Base-by-base conservation (phyloP, 2,329 filamentous ascomycete genomes). In the Cyclaneusma minus region DNA sequence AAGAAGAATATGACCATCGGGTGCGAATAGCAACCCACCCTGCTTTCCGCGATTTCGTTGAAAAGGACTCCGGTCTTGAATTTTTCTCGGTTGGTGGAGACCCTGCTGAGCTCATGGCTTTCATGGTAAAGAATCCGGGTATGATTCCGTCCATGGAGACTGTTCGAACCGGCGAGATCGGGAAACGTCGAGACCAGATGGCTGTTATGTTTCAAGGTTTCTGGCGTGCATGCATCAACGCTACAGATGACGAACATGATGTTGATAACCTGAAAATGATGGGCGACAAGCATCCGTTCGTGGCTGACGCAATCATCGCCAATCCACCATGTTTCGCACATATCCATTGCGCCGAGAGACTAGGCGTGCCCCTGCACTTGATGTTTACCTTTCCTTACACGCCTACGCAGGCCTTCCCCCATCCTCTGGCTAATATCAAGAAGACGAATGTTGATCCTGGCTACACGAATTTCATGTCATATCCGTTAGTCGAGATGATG, bases 351-450 rank as follows among this genome's bases (percentile, higher is more conserved):
- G 81, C 81, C 1, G 79, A 89, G 49, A 70, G 76, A 14, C 48
- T 89, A 13, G 79, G 79, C 0, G 68, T 85, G 12, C 81, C 81
- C 0, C 49, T 87, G 3, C 78, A 85, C 44, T 55, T 93, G 35
- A 89, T 92, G 75, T 93, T 93, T 47, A 93, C 84, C 32, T 77
- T 85, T 30, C 80, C 80, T 0, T 85, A 81, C 41, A 79, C 71
- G 0, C 77, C 79, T 0, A 85, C 80, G 0, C 64, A 72, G 29
- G 62, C 68, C 0, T 84, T 84, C 34, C 76, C 79, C 0, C 80
- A 87, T 44, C 80, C 81, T 0, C 48, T 87, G 25, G 78, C 79
- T 7, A 82, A 71, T 42, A 75, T 87, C 48, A 79, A 75, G 42
- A 64, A 64, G 33, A 70, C 64, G 10, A 81, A 82, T 35, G 66